Conservation (phyloP, 192 early-diverging fungal species). For the Mortierella alpina region DNA sequence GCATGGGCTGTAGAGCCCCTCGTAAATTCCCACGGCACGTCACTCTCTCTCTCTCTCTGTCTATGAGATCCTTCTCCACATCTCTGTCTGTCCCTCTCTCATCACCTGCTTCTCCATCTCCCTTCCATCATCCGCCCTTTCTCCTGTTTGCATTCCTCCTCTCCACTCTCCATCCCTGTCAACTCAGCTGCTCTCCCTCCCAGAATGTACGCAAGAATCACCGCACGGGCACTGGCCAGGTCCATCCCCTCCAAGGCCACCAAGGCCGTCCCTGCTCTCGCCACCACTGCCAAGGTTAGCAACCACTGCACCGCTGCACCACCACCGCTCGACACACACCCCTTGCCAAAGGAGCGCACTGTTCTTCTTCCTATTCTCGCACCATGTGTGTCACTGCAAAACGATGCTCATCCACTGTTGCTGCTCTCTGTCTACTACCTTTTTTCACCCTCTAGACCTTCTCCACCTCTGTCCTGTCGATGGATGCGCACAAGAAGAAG, state of each 20-base stretch:
- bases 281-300: constrained; percentile 42
- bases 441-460: constrained; percentile 18
- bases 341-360: neutral
- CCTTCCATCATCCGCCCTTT: constrained; percentile 1
- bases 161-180: neutral
- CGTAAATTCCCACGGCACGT: too few relatives aligned
- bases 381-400: neutral
- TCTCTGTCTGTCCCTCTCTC: neutral
- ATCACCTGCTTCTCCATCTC: neutral
- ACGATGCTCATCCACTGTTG: neutral
- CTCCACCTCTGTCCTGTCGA: constrained; percentile 29
- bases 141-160: neutral
- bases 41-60: too few relatives aligned
- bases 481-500: constrained; percentile 46
- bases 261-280: constrained; percentile 22
- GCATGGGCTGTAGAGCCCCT: too few relatives aligned
- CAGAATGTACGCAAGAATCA: constrained; percentile 46
- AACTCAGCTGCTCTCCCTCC: neutral
- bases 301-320: neutral
- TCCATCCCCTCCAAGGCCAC: constrained; percentile 27
- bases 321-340: neutral
- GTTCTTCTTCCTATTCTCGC: neutral
- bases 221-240: constrained; percentile 30
- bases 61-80: neutral
- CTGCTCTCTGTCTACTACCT: neutral